Conservation (phyloP, 768 basidiomycete species). For the Agrocybe praecox region DNA sequence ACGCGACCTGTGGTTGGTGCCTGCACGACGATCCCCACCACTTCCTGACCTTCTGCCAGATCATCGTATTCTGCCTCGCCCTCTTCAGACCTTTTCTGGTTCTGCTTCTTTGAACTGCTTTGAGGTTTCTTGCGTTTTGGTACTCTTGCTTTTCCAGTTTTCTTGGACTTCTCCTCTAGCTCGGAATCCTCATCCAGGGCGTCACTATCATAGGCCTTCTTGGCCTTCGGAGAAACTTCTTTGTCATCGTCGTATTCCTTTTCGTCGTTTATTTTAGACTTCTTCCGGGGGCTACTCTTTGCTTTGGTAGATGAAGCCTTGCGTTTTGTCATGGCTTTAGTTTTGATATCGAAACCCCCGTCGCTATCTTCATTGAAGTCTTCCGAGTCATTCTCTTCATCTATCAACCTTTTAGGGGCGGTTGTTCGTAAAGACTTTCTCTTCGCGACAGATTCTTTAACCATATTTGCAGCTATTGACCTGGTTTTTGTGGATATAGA, state of each 20-base stretch:
- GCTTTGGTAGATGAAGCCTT: background rate
- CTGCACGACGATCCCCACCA: slow-evolving; percentile 76
- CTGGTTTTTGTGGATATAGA: too few relatives aligned
- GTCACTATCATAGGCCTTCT: slow-evolving; percentile 42
- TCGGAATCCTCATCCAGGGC: slow-evolving; percentile 46
- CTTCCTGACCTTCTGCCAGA: slow-evolving; percentile 58
- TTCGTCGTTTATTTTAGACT: background rate
- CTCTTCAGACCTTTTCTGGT: slow-evolving; percentile 27
- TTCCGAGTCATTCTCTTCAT: too few relatives aligned
- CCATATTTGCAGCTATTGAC: too few relatives aligned
- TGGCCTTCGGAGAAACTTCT: background rate
- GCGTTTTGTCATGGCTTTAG: background rate
- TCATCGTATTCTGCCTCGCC: slow-evolving; percentile 34
- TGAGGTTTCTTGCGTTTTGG: slow-evolving; percentile 22
- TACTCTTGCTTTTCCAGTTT: slow-evolving; percentile 12
- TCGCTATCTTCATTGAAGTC: too few relatives aligned
- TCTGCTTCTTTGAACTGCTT: slow-evolving; percentile 22
- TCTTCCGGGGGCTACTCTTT: background rate
- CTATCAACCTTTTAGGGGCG: too few relatives aligned
- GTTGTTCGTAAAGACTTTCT: too few relatives aligned
- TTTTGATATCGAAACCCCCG: too few relatives aligned
- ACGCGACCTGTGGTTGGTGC: slow-evolving; percentile 87
- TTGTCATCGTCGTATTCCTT: background rate
- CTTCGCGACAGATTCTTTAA: too few relatives aligned
- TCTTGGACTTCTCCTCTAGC: slow-evolving; percentile 2